A percentile compares a stretch with the other conserved stretches of the same genome.
phyloP scores from a whole-genome alignment of 108 stramenopile genomes.

The Discostella pseudostelligera region DNA sequence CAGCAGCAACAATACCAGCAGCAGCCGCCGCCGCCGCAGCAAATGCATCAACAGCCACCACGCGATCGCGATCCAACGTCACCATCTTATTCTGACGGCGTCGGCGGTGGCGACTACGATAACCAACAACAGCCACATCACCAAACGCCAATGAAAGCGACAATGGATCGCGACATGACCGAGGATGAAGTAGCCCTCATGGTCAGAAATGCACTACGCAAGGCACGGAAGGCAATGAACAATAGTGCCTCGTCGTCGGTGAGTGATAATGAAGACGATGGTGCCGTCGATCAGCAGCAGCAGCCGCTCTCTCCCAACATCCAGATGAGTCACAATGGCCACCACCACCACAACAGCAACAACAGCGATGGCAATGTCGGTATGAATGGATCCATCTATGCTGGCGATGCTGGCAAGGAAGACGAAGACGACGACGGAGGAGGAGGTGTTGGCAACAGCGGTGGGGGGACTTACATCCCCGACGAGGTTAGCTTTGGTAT shows the following conservation, averaged over 20 bases:
- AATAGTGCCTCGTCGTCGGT: constrained; percentile 2
- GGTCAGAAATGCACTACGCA: constrained; percentile 58
- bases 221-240: constrained; percentile 55
- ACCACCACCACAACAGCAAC: too few relatives aligned
- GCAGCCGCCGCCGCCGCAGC: background rate
- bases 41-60: background rate
- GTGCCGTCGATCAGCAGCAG: background rate
- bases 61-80: too few relatives aligned
- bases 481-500: too few relatives aligned
- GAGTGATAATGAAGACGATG: constrained; percentile 4
- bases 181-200: constrained; percentile 63
- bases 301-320: constrained; percentile 53
- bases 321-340: too few relatives aligned
- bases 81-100: too few relatives aligned
- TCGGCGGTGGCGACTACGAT: too few relatives aligned
- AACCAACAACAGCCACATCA: background rate
- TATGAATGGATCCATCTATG: constrained; percentile 83
- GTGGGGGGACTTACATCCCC: too few relatives aligned
- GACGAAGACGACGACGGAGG: too few relatives aligned
- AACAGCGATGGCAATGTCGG: constrained; percentile 96
- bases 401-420: constrained; percentile 80
- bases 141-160: background rate
- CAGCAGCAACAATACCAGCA: background rate
- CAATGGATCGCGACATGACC: constrained; percentile 50
- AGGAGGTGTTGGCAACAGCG: too few relatives aligned